A percentile compares a stretch with the other conserved stretches of the same genome.
These are phyloP conservation scores for Byssochlamys sp. DNA, from an alignment of 2,329 filamentous ascomycete species.

Conservation along the genomic window DNA sequence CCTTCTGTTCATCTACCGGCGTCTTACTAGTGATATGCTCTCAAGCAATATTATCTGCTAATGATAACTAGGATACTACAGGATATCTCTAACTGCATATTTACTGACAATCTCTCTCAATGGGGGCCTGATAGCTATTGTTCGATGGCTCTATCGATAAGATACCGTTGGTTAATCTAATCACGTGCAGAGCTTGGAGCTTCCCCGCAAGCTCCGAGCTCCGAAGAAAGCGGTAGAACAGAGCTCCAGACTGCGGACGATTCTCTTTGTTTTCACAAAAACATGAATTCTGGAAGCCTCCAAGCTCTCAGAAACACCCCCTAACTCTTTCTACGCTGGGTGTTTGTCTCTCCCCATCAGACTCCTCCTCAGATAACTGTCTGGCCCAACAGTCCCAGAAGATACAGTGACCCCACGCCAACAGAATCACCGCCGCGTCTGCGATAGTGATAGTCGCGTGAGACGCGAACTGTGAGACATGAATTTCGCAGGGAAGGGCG, in stretches of 20 bases:
- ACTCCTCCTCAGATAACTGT: too few species aligned
- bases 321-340: not conserved
- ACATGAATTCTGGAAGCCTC: not conserved
- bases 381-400: not conserved
- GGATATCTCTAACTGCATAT: too few species aligned
- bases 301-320: not conserved
- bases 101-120: too few species aligned
- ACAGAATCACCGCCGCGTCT: not conserved
- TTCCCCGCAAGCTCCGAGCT: not conserved
- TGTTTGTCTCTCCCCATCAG: not conserved
- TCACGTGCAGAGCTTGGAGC: not conserved
- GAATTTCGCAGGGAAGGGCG: conserved; percentile 48
- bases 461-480: conserved; percentile 23
- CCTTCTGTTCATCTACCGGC: not conserved
- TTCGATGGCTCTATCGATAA: not conserved
- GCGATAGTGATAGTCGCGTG: not conserved
- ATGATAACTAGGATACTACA: not conserved
- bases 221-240: not conserved
- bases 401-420: not conserved
- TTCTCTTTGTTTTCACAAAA: not conserved
- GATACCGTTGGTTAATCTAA: not conserved
- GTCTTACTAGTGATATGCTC: not conserved
- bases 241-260: not conserved
- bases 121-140: not conserved
- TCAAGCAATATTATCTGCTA: not conserved